Base-by-base conservation (phyloP, 1,284 basidiomycete genomes). In the Leccinum subrobustum region DNA sequence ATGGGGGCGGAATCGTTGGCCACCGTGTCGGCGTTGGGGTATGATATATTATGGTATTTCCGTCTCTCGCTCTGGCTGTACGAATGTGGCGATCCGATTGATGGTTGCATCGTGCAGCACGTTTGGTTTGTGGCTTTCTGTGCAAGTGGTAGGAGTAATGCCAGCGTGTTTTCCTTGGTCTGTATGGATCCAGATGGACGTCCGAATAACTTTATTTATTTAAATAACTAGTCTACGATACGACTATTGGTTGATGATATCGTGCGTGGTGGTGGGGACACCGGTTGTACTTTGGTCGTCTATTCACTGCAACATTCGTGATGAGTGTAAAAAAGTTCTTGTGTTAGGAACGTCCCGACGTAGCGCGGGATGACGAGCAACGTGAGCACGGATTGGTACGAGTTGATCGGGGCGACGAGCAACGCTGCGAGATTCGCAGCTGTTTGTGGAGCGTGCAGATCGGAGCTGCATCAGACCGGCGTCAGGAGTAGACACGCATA, bases 381-480 rank as follows among this genome's bases (percentile, higher is more conserved):
- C 0, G 95, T 97, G 60, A 98, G 87, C 27, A 95, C 92, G 52
- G 94, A 96, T 76, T 93, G 87, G 74, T 98, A 97, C 6, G 93
- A 94, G 71, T 25, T 25, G 25, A 25, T 96, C 6, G 95, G 95
- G 1, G 95, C 92, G 27, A 93, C 83, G 12, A 97, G 86, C 31
- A 97, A 83, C 2, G 93, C 86, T 18, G 95, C 85, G 97, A 29
- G 88, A 71, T 96, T 93, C 53, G 86, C 80, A 3, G 88, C 92
- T 2, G 96, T 96, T 76, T 90, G 89, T 52, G 88, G 89, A 14
- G 91, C 84, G 68, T 96, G 92, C 1, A 97, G 79, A 67, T 97
- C 95, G 37, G 95, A 84, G 70, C 92, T 95, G 66, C 1, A 12
- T 35, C 33, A 6, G 1, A 35, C 14, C 6, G 75, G 29, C 8